Percentiles rank a stretch among this genome's conserved stretches.
phyloP scores from a whole-genome alignment of 2,329 filamentous ascomycete species.

The Mycocentrospora acerina region DNA sequence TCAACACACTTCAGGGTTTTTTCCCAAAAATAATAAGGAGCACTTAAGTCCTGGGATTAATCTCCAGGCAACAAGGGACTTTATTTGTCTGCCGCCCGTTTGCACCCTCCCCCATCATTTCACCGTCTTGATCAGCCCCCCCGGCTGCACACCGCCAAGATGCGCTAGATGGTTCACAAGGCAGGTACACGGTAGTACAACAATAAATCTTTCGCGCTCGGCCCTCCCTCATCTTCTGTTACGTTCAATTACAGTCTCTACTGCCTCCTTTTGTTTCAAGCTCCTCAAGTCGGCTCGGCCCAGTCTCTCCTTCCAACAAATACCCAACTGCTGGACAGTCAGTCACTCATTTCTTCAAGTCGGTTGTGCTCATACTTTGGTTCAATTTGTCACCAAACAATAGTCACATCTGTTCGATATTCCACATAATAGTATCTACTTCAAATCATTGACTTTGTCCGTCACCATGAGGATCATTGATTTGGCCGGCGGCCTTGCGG shows the following conservation, averaged over 20 bases:
- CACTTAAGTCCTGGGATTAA: no score
- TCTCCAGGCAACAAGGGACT: no score
- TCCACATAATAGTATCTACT: conserved; percentile 15
- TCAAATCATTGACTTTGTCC: conserved; percentile 29
- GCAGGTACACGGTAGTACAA: no score
- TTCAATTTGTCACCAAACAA: conserved; percentile 1
- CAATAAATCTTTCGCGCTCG: neutral
- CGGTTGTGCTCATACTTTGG: conserved; percentile 6
- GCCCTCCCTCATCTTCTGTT: conserved; percentile 17
- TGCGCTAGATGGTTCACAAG: no score
- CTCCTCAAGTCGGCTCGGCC: conserved; percentile 20
- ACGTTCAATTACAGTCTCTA: conserved; percentile 21
- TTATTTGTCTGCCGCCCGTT: no score
- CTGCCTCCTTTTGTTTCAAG: conserved; percentile 10
- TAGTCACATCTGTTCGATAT: conserved; percentile 7
- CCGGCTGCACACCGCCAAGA: no score
- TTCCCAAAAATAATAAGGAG: no score
- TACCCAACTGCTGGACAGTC: conserved; percentile 23
- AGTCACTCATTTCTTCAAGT: conserved; percentile 22
- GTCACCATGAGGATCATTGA: conserved; percentile 49
- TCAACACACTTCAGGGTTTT: no score
- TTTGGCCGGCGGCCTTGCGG: conserved; percentile 38
- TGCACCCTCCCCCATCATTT: no score
- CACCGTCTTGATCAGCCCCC: no score
- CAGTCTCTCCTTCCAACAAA: conserved; percentile 22